Conservation (phyloP, 345 rosid species). For the Iberis pinnata region DNA sequence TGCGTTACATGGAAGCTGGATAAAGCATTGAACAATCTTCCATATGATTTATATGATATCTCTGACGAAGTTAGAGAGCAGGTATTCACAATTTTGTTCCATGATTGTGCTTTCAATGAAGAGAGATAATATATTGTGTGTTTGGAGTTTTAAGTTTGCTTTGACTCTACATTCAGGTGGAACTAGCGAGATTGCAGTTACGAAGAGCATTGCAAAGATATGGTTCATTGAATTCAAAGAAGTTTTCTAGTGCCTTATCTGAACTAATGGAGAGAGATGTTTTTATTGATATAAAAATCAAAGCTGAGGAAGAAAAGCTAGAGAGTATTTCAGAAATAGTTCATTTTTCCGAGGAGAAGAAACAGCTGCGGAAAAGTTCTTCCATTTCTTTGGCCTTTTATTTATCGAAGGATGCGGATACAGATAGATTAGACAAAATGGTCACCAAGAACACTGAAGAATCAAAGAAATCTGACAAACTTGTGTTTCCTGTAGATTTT, state of each 20-base stretch:
- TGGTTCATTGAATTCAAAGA: constrained; percentile 48
- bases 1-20: constrained; percentile 80
- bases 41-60: constrained; percentile 63
- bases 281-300: constrained; percentile 30
- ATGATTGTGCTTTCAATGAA: too few relatives aligned
- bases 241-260: constrained; percentile 36
- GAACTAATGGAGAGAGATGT: constrained; percentile 41
- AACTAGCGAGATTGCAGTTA: constrained; percentile 70
- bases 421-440: constrained; percentile 32
- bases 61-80: constrained; percentile 91
- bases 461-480: constrained; percentile 46
- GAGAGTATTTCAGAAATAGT: constrained; percentile 28
- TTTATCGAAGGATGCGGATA: constrained; percentile 34
- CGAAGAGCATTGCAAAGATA: constrained; percentile 71
- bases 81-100: constrained; percentile 27
- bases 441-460: constrained; percentile 41
- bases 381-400: constrained; percentile 32
- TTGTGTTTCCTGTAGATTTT: too few relatives aligned
- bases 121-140: too few relatives aligned
- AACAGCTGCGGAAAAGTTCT: constrained; percentile 26
- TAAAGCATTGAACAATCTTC: constrained; percentile 63
- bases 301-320: constrained; percentile 29
- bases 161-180: constrained; percentile 50
- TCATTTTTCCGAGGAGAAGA: constrained; percentile 20
- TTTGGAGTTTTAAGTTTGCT: too few relatives aligned